Conservation (phyloP, 108 stramenopile species). For the Cyclotella choctawhatcheeana region DNA sequence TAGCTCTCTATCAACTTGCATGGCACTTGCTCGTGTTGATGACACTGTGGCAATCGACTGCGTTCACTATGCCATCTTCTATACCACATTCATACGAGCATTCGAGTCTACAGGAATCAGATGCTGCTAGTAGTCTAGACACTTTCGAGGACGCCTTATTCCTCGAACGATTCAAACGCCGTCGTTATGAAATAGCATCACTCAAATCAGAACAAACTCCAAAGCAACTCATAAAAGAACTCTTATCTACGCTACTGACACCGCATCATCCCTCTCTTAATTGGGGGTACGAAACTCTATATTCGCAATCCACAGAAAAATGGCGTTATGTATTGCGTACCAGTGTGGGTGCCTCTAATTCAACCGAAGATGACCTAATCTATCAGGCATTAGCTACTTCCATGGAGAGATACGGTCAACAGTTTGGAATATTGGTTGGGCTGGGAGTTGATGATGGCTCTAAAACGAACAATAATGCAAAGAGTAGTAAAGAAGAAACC, state of each 20-base stretch:
- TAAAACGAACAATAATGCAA: background rate
- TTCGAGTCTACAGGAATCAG: too few species aligned
- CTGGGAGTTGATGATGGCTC: constrained; percentile 38
- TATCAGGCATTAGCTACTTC: constrained; percentile 50
- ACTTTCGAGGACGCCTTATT: constrained; percentile 29
- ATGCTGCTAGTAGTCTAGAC: too few species aligned
- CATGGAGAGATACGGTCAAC: constrained; percentile 62
- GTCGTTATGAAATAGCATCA: too few species aligned
- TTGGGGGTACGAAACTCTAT: constrained; percentile 48
- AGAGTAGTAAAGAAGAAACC: too few species aligned
- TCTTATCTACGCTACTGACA: constrained; percentile 3
- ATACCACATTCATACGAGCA: too few species aligned
- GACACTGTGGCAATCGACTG: too few species aligned
- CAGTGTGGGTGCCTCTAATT: constrained; percentile 59
- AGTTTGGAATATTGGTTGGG: constrained; percentile 77
- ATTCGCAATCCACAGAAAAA: constrained; percentile 35
- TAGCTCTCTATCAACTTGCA: too few species aligned
- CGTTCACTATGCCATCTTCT: too few species aligned
- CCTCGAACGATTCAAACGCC: constrained; percentile 34
- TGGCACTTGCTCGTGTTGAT: too few species aligned
- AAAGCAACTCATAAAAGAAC: constrained; percentile 13
- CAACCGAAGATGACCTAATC: constrained; percentile 31
- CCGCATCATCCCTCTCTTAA: constrained; percentile 30
- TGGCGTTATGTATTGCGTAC: constrained; percentile 52
- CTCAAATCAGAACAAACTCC: constrained; percentile 21